Conservation (phyloP, 129 eudicot species). For the sunflower (Helianthus annuus) region DNA sequence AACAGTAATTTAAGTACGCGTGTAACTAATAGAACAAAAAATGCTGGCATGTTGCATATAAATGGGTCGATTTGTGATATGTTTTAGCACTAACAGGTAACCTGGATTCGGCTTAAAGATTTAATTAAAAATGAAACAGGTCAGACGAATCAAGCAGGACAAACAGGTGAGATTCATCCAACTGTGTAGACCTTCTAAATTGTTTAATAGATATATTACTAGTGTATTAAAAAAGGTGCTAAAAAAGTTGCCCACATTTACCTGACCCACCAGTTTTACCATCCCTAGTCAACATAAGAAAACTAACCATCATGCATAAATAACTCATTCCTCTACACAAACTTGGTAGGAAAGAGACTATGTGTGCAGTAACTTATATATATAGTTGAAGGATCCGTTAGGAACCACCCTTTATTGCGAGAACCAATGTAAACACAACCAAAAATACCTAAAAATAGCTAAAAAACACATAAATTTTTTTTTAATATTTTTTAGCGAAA, state of each 20-base stretch:
- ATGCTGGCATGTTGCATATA: not conserved
- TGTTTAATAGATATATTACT: not conserved
- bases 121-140: not conserved
- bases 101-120: not conserved
- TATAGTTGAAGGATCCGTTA: no score
- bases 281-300: constrained; percentile 2
- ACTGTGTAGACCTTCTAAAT: not conserved
- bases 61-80: not conserved
- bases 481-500: no score
- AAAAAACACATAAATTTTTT: no score
- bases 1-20: constrained; percentile 9
- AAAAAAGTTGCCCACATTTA: no score
- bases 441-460: no score
- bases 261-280: not conserved
- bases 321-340: not conserved
- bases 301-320: constrained; percentile 8
- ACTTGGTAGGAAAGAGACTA: constrained; percentile 8
- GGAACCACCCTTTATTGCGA: no score
- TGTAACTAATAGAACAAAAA: not conserved
- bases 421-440: no score
- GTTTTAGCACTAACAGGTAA: not conserved
- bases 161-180: not conserved
- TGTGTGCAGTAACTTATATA: not conserved
- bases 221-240: not conserved
- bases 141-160: not conserved